Evolutionary conservation across 2,329 filamentous ascomycete genomes (phyloP).

Genomic region (Aspergillus neoniger): DNA sequence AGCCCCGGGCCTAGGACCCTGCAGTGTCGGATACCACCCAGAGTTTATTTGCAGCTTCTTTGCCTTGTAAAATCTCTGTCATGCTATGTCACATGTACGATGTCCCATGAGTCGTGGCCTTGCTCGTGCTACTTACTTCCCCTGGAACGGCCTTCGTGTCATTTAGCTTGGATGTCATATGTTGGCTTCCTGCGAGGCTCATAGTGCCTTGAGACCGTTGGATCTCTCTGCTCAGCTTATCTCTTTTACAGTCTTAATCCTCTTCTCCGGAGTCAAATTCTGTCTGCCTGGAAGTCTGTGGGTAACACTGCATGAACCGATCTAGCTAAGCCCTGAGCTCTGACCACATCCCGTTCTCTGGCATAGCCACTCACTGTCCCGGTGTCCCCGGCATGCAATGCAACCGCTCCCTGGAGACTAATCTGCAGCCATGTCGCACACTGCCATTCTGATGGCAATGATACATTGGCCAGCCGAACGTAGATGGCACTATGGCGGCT

Average conservation of each 20-base stretch:
- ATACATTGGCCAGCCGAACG: neutral
- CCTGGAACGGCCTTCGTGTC: neutral
- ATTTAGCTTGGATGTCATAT: neutral
- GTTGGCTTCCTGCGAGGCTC: neutral
- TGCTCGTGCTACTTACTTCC: neutral
- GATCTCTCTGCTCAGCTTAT: neutral
- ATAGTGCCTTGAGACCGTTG: neutral
- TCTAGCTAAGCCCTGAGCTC: slow-evolving; percentile 2
- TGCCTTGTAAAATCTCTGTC: neutral
- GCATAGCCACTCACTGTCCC: slow-evolving; percentile 3
- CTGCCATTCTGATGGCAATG: slow-evolving; percentile 17
- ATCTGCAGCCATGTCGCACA: slow-evolving; percentile 12
- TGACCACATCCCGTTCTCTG: neutral
- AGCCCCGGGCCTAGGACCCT: neutral
- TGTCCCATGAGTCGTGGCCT: neutral
- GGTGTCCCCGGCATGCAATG: neutral
- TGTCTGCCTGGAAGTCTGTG: neutral
- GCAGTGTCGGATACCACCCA: neutral
- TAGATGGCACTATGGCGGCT: neutral
- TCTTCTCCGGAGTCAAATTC: neutral
- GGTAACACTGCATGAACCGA: neutral
- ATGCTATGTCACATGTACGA: neutral
- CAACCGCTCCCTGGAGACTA: neutral
- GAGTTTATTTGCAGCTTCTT: neutral
- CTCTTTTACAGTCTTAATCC: neutral